Conservation (phyloP, 768 basidiomycete genomes). For the Phaffia tasmanica region DNA sequence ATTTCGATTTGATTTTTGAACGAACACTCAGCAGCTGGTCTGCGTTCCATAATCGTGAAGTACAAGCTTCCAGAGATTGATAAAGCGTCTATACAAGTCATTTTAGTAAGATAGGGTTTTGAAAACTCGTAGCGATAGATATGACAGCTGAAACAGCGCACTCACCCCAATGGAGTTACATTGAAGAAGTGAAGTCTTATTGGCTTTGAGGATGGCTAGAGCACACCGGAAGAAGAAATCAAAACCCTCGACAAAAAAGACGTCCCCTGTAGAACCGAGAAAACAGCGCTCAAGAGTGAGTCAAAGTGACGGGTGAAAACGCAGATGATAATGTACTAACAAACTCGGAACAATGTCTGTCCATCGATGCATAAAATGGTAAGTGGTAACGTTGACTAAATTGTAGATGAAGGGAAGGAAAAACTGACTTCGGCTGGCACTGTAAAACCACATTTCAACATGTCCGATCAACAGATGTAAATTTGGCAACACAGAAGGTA, state of each 20-base stretch:
- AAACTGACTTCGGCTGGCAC: conserved; percentile 74
- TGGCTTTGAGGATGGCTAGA: conserved; percentile 68
- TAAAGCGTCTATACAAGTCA: conserved; percentile 48
- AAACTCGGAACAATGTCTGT: conserved; percentile 85
- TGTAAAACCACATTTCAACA: not conserved
- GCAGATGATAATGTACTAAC: conserved; percentile 48
- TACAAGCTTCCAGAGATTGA: conserved; percentile 74
- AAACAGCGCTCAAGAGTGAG: not conserved
- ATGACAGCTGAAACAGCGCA: not conserved
- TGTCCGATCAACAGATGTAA: not conserved
- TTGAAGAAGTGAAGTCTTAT: conserved; percentile 69
- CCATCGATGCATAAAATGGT: not conserved
- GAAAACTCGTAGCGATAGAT: not conserved
- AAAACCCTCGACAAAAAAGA: conserved; percentile 83
- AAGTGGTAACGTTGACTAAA: not conserved
- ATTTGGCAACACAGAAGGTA: not conserved
- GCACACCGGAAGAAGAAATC: conserved; percentile 87
- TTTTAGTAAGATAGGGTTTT: not conserved
- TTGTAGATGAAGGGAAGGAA: not conserved
- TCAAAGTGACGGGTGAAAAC: not conserved
- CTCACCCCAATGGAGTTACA: conserved; percentile 66
- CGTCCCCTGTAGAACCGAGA: conserved; percentile 26
- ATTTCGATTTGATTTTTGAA: conserved; percentile 11
- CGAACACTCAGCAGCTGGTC: conserved; percentile 79
- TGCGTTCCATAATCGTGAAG: conserved; percentile 85